Percentiles rank a stretch among this genome's conserved stretches.
Conservation (phyloP, 1,284 basidiomycete genomes). For the Stereum hirsutum region DNA sequence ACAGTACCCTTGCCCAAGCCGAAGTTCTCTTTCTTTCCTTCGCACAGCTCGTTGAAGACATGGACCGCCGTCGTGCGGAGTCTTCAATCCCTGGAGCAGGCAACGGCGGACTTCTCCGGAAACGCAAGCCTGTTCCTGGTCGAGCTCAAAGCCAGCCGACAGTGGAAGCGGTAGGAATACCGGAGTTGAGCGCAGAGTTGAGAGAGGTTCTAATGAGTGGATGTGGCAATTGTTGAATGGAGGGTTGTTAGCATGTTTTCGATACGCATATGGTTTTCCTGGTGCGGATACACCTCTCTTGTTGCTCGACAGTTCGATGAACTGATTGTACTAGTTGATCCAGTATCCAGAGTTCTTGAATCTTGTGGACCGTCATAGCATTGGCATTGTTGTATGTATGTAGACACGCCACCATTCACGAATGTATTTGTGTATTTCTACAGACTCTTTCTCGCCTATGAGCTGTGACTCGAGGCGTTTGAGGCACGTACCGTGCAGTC, state of each 20-base stretch:
- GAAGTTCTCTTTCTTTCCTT: slow-evolving; percentile 89
- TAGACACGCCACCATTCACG: background rate
- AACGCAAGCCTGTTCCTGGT: slow-evolving; percentile 4
- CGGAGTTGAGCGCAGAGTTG: slow-evolving; percentile 45
- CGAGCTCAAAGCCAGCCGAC: slow-evolving; percentile 11
- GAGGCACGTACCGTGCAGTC: no score
- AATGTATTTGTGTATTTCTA: background rate
- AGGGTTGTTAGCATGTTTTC: no score
- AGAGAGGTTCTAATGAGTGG: slow-evolving; percentile 43
- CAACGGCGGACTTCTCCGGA: slow-evolving; percentile 5
- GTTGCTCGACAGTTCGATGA: no score
- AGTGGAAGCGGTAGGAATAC: slow-evolving; percentile 24
- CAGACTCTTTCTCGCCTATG: background rate
- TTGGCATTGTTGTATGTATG: no score
- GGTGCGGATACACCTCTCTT: no score
- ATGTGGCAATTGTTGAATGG: no score
- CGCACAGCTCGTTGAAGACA: slow-evolving; percentile 78
- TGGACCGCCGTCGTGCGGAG: slow-evolving; percentile 69
- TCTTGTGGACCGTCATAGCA: no score
- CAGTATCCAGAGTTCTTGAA: no score
- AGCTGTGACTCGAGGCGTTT: background rate
- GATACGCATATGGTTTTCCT: no score
- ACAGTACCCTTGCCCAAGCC: slow-evolving; percentile 86
- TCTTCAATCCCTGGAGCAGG: background rate
- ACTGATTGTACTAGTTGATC: no score